Evolutionary conservation across 306 rosid genomes (phyloP).

Genomic region (Cajanus cajan): DNA sequence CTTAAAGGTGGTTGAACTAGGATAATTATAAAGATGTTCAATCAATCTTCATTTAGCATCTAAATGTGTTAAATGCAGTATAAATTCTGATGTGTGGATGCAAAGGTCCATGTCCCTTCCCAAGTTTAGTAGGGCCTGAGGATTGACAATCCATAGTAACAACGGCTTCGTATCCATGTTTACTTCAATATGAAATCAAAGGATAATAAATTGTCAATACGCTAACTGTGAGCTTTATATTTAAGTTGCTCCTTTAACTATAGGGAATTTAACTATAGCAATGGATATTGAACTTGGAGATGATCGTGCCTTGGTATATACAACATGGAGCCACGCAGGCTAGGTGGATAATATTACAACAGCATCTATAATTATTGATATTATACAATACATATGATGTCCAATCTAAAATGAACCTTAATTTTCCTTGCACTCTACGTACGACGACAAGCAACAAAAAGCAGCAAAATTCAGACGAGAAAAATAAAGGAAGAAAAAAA

Average conservation of each 20-base stretch:
- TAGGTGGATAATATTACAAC: too few relatives aligned
- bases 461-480: constrained; percentile 27
- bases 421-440: background rate
- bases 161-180: background rate
- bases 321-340: background rate
- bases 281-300: too few relatives aligned
- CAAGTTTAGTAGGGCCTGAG: background rate
- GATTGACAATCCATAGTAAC: background rate
- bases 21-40: background rate
- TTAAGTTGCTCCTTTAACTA: background rate
- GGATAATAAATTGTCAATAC: background rate
- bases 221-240: background rate
- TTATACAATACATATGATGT: background rate
- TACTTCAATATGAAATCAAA: background rate
- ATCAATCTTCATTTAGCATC: background rate
- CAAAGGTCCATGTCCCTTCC: background rate
- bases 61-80: background rate
- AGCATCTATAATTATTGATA: background rate
- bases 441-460: background rate
- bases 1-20: background rate
- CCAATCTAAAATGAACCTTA: background rate
- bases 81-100: background rate
- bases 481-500: constrained; percentile 19
- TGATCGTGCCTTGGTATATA: too few relatives aligned
- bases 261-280: too few relatives aligned